phyloP scores from a whole-genome alignment of 2,329 filamentous ascomycete species.

The Ciborinia camelliae region DNA sequence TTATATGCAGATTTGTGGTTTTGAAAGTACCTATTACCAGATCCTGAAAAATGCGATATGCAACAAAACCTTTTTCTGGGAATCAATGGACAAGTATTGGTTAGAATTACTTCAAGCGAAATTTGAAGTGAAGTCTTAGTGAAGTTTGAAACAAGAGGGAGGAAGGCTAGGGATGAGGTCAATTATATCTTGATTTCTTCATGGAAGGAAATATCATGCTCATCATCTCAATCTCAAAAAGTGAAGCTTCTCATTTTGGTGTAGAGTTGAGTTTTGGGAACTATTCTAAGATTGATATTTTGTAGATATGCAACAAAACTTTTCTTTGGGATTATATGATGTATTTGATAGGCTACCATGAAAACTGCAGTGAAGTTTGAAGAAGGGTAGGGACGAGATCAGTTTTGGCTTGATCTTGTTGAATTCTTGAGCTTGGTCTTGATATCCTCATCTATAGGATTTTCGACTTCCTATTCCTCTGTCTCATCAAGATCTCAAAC shows the following conservation, averaged over 20 bases:
- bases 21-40: background rate
- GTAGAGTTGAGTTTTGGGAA: background rate
- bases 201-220: too few species aligned
- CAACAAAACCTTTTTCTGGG: background rate
- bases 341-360: background rate
- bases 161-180: too few species aligned
- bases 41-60: background rate
- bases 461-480: too few species aligned
- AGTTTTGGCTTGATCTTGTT: background rate
- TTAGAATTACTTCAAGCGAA: too few species aligned
- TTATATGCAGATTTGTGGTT: background rate
- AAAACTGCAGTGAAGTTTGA: background rate
- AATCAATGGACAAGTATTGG: too few species aligned
- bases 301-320: background rate
- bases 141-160: too few species aligned
- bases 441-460: background rate
- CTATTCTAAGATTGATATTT: background rate
- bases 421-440: background rate
- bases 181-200: too few species aligned
- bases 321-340: background rate
- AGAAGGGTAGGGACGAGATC: background rate
- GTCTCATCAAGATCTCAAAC: background rate
- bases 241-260: background rate
- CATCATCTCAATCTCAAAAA: too few species aligned
- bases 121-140: too few species aligned